phyloP scores from a whole-genome alignment of 2,329 filamentous ascomycete species.

The Biscogniauxia marginata region DNA sequence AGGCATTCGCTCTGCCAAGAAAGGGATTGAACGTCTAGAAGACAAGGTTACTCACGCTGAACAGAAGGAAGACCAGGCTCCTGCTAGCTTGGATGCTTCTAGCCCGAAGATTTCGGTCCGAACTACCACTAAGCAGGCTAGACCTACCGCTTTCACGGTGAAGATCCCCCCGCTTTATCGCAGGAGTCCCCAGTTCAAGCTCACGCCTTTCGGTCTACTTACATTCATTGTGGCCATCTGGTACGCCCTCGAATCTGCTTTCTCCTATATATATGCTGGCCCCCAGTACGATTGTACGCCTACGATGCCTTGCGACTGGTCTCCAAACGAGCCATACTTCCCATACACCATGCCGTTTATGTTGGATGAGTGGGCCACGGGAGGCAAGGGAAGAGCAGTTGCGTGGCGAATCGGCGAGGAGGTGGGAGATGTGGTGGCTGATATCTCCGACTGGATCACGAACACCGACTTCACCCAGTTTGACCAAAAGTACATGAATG shows the following conservation, averaged over 20 bases:
- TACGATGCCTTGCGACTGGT: conserved; percentile 51
- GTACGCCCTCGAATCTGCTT: conserved; percentile 52
- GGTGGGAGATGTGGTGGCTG: conserved; percentile 46
- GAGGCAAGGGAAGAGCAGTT: conserved; percentile 46
- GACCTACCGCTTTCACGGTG: conserved; percentile 39
- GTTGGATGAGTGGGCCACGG: conserved; percentile 59
- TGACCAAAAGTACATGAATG: conserved; percentile 44
- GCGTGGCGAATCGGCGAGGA: conserved; percentile 41
- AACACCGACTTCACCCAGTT: conserved; percentile 45
- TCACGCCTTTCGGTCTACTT: conserved; percentile 49
- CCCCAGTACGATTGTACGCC: conserved; percentile 47
- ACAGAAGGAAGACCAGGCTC: conserved; percentile 20
- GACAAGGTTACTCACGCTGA: conserved; percentile 46
- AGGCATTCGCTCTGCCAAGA: conserved; percentile 54
- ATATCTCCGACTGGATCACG: conserved; percentile 45
- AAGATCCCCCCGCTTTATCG: conserved; percentile 48
- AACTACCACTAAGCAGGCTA: neutral
- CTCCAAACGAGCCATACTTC: conserved; percentile 57
- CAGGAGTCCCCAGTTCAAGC: conserved; percentile 42
- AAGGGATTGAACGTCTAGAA: conserved; percentile 58
- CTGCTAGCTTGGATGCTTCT: conserved; percentile 3
- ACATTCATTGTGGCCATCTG: conserved; percentile 48
- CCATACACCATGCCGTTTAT: conserved; percentile 61
- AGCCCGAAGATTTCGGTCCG: conserved; percentile 4
- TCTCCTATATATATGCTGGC: conserved; percentile 55